phyloP scores from a whole-genome alignment of 2,329 filamentous ascomycete genomes.

The Nannizziopsis arthrosporioides region DNA sequence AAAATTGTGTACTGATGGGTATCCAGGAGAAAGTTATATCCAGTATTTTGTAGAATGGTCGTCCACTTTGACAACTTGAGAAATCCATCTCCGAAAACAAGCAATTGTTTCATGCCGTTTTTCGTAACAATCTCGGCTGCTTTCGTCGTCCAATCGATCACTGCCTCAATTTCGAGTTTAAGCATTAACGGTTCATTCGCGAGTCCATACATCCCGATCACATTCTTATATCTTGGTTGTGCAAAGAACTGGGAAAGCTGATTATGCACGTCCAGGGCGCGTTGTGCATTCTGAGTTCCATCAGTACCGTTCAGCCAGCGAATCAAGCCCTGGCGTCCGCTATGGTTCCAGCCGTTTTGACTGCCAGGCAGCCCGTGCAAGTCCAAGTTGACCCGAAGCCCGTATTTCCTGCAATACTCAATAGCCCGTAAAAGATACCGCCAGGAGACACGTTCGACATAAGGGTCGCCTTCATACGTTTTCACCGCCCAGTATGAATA shows the following conservation, averaged over 20 bases:
- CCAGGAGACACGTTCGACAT: slow-evolving; percentile 78
- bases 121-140: slow-evolving; percentile 61
- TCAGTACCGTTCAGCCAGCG: slow-evolving; percentile 86
- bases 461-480: slow-evolving; percentile 75
- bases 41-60: slow-evolving; percentile 59
- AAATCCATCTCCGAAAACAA: slow-evolving; percentile 93
- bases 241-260: slow-evolving; percentile 84
- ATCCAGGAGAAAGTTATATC: slow-evolving; percentile 67
- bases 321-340: slow-evolving; percentile 67
- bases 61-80: slow-evolving; percentile 86
- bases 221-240: slow-evolving; percentile 81
- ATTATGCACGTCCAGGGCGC: slow-evolving; percentile 77
- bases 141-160: slow-evolving; percentile 67
- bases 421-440: slow-evolving; percentile 84
- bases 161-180: slow-evolving; percentile 49
- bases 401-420: slow-evolving; percentile 87
- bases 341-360: slow-evolving; percentile 98
- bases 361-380: slow-evolving; percentile 83
- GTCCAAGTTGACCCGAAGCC: slow-evolving; percentile 84
- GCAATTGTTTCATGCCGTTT: slow-evolving; percentile 60
- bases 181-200: slow-evolving; percentile 92
- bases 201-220: slow-evolving; percentile 85
- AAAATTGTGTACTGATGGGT: slow-evolving; percentile 99
- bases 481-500: slow-evolving; percentile 92
- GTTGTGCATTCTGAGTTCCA: slow-evolving; percentile 63